Conservation (phyloP, 768 basidiomycete genomes). For the Boletus rex-veris region DNA sequence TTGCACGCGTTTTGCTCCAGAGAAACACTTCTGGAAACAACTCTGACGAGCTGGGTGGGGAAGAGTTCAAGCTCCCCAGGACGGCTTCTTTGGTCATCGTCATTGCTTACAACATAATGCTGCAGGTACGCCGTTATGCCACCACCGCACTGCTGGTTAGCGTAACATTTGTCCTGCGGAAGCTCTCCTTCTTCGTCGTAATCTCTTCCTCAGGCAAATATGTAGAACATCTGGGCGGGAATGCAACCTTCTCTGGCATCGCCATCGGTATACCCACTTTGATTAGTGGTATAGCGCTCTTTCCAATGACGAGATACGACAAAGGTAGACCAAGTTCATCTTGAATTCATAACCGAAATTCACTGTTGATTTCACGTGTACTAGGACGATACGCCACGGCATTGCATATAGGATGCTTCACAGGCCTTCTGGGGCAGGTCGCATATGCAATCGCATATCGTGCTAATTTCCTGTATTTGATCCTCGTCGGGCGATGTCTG, state of each 20-base stretch:
- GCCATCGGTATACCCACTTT: slow-evolving; percentile 64
- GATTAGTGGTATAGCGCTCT: slow-evolving; percentile 54
- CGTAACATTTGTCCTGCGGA: not conserved
- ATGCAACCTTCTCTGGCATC: slow-evolving; percentile 67
- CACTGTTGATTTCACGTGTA: slow-evolving; percentile 30
- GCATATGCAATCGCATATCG: slow-evolving; percentile 61
- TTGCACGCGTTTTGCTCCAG: not conserved
- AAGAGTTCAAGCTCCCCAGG: slow-evolving; percentile 47
- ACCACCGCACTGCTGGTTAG: not conserved
- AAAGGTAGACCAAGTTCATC: slow-evolving; percentile 29
- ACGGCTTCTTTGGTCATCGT: slow-evolving; percentile 44
- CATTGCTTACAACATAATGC: slow-evolving; percentile 39
- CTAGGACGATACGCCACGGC: slow-evolving; percentile 55
- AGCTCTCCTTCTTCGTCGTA: slow-evolving; percentile 69
- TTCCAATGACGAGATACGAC: slow-evolving; percentile 55
- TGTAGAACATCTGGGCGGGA: slow-evolving; percentile 59
- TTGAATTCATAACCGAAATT: slow-evolving; percentile 47
- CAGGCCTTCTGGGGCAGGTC: slow-evolving; percentile 53
- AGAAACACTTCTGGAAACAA: not conserved
- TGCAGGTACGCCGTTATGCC: slow-evolving; percentile 38
- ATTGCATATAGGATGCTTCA: slow-evolving; percentile 50
- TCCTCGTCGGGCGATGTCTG: slow-evolving; percentile 67
- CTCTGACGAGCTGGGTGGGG: slow-evolving; percentile 23
- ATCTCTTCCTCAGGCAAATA: slow-evolving; percentile 66
- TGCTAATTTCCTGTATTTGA: slow-evolving; percentile 59